A percentile compares a stretch with the other conserved stretches of the same genome.
These are phyloP conservation scores for Camelina neglecta DNA, from an alignment of 345 rosid genomes.

Conservation along the genomic window DNA sequence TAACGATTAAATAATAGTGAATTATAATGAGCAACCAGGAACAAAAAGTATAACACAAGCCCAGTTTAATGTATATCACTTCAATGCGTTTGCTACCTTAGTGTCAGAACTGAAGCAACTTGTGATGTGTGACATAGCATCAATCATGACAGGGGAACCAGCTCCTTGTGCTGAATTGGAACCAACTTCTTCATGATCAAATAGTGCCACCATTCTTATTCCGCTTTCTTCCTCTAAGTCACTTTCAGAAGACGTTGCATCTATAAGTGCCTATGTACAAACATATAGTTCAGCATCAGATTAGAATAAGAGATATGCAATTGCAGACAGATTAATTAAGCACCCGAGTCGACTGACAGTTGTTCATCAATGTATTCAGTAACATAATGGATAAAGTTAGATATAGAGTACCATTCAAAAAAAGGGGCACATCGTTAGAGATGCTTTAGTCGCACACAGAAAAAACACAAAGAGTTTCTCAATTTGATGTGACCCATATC, in stretches of 20 bases:
- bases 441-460: background rate
- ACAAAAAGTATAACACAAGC: background rate
- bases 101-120: slow-evolving; percentile 70
- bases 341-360: background rate
- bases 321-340: slow-evolving; percentile 8
- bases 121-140: slow-evolving; percentile 86
- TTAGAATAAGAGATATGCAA: background rate
- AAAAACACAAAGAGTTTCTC: too few relatives aligned
- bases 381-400: background rate
- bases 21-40: slow-evolving; percentile 1
- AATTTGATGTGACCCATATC: slow-evolving; percentile 13
- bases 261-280: slow-evolving; percentile 70
- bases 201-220: slow-evolving; percentile 92
- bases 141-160: slow-evolving; percentile 95
- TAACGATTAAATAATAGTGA: background rate
- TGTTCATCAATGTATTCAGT: background rate
- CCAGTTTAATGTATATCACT: slow-evolving; percentile 4
- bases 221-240: slow-evolving; percentile 80
- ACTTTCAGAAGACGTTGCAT: slow-evolving; percentile 68
- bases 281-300: background rate
- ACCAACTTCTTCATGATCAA: slow-evolving; percentile 98
- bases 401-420: background rate
- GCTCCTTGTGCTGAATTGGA: slow-evolving; percentile 97
- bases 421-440: background rate
- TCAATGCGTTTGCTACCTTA: slow-evolving; percentile 53